Base-by-base conservation (phyloP, 1,139 yeast species). In the Blastobotrys capitulatus region DNA sequence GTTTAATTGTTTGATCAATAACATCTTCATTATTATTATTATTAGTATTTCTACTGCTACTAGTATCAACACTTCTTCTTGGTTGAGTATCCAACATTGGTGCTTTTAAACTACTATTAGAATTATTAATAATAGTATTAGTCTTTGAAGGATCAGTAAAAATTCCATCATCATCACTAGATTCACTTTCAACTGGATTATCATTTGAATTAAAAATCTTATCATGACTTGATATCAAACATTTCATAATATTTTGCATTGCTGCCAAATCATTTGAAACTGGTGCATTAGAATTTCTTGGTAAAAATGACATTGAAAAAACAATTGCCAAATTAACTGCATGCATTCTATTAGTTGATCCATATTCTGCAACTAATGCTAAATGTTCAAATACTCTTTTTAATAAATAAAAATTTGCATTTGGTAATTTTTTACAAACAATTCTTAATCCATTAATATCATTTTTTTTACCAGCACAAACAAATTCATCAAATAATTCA, bases 291-390 rank as follows among this genome's bases (percentile, higher is more conserved):
- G 16, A 9, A 13, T 54, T 50, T 27, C 60, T 54, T 12, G 72
- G 72, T 51, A 78, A 64, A 57, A 78, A 76, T 63, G 81, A 76
- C 81, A 79, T 79, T 4, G 82, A 75, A 58, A 79, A 79, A 7
- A 86, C 95, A 51, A 89, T 86, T 10, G 95, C 92, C 60, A 86
- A 69, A 61, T 86, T 86, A 8, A 86, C 82, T 3, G 89, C 77
- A 53, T 83, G 85, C 95, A 86, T 86, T 60, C 82, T 79, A 68
- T 86, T 86, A 39, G 68, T 67, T n/a, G 74, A 80, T 47, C 82
- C 79, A 60, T 77, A 77, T 52, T 70, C 71, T 44, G 82, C 78
- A 8, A 86, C 82, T 51, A 55, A 54, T 52, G 77, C 75, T 69
- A 90, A 75, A 69, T 92, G 98, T 43, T 73, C 71, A 44, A 85